Evolutionary conservation across 305 asterid species (phyloP).

Genomic region (Euphrasia arctica): DNA sequence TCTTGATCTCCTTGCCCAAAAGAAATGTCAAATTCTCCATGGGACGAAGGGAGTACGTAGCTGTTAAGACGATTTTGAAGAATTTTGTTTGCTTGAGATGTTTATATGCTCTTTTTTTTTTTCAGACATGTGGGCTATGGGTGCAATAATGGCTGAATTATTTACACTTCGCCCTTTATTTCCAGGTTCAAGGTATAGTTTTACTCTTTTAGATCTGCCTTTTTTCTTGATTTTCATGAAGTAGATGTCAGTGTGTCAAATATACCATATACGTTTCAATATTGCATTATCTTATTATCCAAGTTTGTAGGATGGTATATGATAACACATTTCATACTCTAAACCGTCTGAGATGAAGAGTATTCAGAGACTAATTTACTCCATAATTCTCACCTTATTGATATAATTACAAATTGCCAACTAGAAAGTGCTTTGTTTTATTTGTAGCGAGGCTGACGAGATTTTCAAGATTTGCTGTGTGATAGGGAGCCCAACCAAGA

Average conservation of each 20-base stretch:
- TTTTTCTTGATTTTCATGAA: background rate
- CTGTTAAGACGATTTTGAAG: background rate
- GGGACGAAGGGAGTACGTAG: no score
- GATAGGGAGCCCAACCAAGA: constrained; percentile 35
- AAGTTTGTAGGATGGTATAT: no score
- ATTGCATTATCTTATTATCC: no score
- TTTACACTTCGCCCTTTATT: constrained; percentile 59
- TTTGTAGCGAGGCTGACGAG: constrained; percentile 57
- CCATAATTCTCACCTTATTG: no score
- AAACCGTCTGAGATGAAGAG: background rate
- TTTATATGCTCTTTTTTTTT: background rate
- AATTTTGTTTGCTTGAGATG: constrained; percentile 13
- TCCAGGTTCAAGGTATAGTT: constrained; percentile 62
- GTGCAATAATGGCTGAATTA: constrained; percentile 19
- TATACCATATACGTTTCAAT: no score
- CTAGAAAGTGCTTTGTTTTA: background rate
- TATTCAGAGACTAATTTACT: background rate
- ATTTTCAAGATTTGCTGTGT: constrained; percentile 54
- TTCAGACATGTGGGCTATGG: constrained; percentile 75
- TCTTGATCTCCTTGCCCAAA: no score
- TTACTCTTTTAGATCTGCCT: background rate
- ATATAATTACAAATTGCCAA: background rate
- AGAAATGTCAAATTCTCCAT: no score
- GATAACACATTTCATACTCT: background rate
- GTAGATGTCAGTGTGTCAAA: no score